Base-by-base conservation (phyloP, 208 protist genomes). In the Crithidia bombi region DNA sequence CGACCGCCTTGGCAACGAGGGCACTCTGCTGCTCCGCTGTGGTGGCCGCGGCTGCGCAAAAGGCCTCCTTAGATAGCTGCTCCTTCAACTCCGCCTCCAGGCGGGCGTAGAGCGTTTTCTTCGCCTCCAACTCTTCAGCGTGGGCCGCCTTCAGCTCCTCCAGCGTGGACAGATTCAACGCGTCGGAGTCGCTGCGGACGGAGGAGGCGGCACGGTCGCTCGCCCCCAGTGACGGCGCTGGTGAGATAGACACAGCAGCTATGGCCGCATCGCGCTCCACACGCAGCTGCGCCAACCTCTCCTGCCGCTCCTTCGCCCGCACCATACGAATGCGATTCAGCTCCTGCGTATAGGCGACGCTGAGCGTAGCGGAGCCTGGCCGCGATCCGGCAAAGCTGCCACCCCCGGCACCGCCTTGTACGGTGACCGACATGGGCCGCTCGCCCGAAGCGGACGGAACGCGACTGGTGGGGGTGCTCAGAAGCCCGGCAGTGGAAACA, bases 1-100 rank as follows among this genome's bases (percentile, higher is more conserved):
- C 81, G n/a, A 92, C 68, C 12, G 86, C 90, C 62, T 65, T 73
- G 15, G 75, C 56, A 11, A 90, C 56, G 19, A 78, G 47, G 10
- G 49, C 71, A n/a, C 82, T 81, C 65, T 58, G 49, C 38, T 79
- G 63, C 57, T 57, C 56, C 12, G 41, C 30, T 23, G 81, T 78
- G 39, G 59, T 64, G 19, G 46, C 57, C 32, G 44, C 65, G 14
- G 69, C 61, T 1, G 81, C 65, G 17, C 71, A 62, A n/a, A 74
- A 51, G 54, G 77, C 47, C 51, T 89, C 72, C 44, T 28, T 49
- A 9, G 61, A 54, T 38, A 82, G 71, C 64, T 82, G 79, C 67
- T 61, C 65, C 54, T 59, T 57, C 49, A 89, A 58, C 35, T 84
- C 73, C 49, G 79, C 70, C 69, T 91, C 69, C 28, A 88, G 39